These are phyloP conservation scores for Grigorovia humatica DNA, from an alignment of 805 yeast species.

Conservation along the genomic window DNA sequence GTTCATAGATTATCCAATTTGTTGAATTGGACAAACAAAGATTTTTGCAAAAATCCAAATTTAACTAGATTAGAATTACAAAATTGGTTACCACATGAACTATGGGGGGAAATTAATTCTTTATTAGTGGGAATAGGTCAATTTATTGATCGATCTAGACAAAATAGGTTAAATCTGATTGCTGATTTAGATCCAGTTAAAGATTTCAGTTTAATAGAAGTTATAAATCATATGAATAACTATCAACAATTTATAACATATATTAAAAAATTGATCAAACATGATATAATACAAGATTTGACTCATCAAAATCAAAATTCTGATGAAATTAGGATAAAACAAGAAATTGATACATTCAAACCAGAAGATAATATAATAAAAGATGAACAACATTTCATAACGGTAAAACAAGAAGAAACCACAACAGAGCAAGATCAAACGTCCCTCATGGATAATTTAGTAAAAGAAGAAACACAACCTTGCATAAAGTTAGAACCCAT, in stretches of 20 bases:
- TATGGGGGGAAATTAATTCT: slow-evolving; percentile 83
- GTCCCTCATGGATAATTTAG: background rate
- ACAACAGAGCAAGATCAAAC: background rate
- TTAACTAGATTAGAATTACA: slow-evolving; percentile 59
- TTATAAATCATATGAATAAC: slow-evolving; percentile 6
- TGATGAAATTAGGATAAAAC: background rate
- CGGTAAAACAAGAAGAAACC: too few species aligned
- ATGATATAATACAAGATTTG: background rate
- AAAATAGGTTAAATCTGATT: slow-evolving; percentile 21
- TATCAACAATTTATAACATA: slow-evolving; percentile 1
- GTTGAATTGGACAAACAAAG: slow-evolving; percentile 65
- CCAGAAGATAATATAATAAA: background rate
- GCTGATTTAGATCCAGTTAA: slow-evolving; percentile 1
- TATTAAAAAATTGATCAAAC: background rate
- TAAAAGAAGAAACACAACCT: background rate
- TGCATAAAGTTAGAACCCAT: background rate
- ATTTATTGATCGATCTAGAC: slow-evolving; percentile 66
- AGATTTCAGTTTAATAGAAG: slow-evolving; percentile 1
- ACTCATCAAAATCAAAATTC: background rate
- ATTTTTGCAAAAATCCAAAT: slow-evolving; percentile 54
- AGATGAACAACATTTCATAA: too few species aligned
- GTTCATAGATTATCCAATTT: slow-evolving; percentile 67
- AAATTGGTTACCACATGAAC: slow-evolving; percentile 58
- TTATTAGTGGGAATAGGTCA: slow-evolving; percentile 91
- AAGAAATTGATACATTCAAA: background rate